A percentile compares a stretch with the other conserved stretches of the same genome.
Conservation (phyloP, 73 alveolate genomes). For the Symbiodinium natans region DNA sequence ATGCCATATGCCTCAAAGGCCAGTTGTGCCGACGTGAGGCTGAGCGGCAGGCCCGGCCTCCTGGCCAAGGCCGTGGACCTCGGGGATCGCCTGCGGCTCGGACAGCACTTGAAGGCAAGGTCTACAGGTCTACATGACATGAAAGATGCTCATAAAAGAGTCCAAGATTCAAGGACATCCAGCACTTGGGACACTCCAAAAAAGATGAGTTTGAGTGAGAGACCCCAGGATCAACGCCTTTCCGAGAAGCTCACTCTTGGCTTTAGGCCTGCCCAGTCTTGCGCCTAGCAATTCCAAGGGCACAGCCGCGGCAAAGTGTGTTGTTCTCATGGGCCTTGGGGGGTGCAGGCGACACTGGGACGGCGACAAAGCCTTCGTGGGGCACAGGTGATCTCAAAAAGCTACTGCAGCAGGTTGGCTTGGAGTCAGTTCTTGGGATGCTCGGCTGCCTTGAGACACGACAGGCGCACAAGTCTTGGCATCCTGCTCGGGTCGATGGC, state of each 20-base stretch:
- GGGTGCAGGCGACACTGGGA: background rate
- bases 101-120: background rate
- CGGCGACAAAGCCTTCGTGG: too few species aligned
- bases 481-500: too few species aligned
- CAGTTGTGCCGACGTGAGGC: constrained; percentile 23
- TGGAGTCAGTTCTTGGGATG: constrained; percentile 47
- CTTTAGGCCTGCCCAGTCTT: background rate
- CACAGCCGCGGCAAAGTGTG: background rate
- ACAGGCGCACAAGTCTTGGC: too few species aligned
- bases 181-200: background rate
- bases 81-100: constrained; percentile 31
- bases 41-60: constrained; percentile 2
- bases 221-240: constrained; percentile 50
- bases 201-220: too few species aligned
- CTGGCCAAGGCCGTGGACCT: constrained; percentile 56
- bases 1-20: too few species aligned
- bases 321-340: background rate
- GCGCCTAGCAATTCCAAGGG: background rate
- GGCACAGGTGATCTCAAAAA: constrained; percentile 5
- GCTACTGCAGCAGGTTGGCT: constrained; percentile 52
- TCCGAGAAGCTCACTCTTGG: constrained; percentile 7
- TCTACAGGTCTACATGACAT: background rate
- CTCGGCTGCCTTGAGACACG: too few species aligned
- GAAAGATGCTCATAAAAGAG: background rate
- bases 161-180: background rate